These are phyloP conservation scores for Globisporangium solare DNA, from an alignment of 352 stramenopile species.

Conservation along the genomic window DNA sequence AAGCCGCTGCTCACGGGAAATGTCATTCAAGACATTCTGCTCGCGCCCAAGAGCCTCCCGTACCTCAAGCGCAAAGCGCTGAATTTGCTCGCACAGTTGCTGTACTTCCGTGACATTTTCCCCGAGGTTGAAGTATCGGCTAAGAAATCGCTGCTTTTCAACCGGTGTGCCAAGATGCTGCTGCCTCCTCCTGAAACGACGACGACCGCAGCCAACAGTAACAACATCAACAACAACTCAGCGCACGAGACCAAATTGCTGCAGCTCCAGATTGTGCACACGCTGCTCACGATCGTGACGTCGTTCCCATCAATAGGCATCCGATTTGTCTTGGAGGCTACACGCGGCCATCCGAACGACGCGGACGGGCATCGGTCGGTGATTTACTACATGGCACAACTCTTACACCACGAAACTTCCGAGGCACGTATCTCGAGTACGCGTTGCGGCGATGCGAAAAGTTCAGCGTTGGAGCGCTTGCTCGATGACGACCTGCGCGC, in stretches of 20 bases:
- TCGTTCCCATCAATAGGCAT: slow-evolving; percentile 56
- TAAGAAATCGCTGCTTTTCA: slow-evolving; percentile 63
- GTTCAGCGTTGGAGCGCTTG: slow-evolving; percentile 10
- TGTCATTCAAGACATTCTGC: slow-evolving; percentile 43
- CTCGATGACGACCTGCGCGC: slow-evolving; percentile 24
- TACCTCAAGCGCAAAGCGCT: slow-evolving; percentile 34
- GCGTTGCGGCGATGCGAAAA: slow-evolving; percentile 3
- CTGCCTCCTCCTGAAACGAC: slow-evolving; percentile 6
- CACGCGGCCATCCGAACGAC: slow-evolving; percentile 40
- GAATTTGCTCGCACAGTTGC: slow-evolving; percentile 30
- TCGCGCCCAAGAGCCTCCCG: slow-evolving; percentile 32
- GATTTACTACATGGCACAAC: slow-evolving; percentile 56
- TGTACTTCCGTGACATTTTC: slow-evolving; percentile 40
- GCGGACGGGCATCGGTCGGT: slow-evolving; percentile 48
- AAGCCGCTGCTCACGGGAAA: slow-evolving; percentile 41
- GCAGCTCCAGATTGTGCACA: slow-evolving; percentile 50
- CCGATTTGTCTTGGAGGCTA: slow-evolving; percentile 68
- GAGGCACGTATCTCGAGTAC: slow-evolving; percentile 29
- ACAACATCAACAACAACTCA: not conserved
- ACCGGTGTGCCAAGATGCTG: slow-evolving; percentile 67
- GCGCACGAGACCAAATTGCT: slow-evolving; percentile 24
- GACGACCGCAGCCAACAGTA: not conserved
- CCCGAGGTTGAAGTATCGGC: slow-evolving; percentile 30
- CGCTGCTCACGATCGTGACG: slow-evolving; percentile 50
- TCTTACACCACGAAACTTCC: slow-evolving; percentile 63